Evolutionary conservation across 1,284 basidiomycete genomes (phyloP).

Genomic region (Ceratobasidium sp.): DNA sequence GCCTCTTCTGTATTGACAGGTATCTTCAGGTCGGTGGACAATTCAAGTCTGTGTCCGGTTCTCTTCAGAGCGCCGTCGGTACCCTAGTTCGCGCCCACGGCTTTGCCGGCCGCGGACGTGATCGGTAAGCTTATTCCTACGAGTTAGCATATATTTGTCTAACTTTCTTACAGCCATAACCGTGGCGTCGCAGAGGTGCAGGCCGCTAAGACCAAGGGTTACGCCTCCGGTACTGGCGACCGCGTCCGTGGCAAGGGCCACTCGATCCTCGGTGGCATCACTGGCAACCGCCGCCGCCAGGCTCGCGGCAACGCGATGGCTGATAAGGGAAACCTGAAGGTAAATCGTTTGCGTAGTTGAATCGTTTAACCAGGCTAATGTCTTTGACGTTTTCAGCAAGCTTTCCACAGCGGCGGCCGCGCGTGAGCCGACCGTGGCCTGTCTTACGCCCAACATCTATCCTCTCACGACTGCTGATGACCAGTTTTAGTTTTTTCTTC

Average conservation of each 20-base stretch:
- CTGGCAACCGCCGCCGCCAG: constrained; percentile 46
- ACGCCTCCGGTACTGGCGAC: constrained; percentile 41
- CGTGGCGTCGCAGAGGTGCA: constrained; percentile 37
- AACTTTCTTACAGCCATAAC: constrained; percentile 33
- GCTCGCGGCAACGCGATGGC: constrained; percentile 46
- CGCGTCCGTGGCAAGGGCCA: constrained; percentile 47
- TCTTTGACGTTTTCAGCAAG: constrained; percentile 20
- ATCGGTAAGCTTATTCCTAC: constrained; percentile 1
- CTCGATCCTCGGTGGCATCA: constrained; percentile 45
- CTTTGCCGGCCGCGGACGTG: constrained; percentile 40
- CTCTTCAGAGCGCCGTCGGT: constrained; percentile 42
- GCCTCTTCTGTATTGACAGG: background rate
- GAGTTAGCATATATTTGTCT: background rate
- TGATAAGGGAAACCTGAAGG: constrained; percentile 43
- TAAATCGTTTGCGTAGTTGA: background rate
- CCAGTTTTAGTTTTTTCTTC: background rate
- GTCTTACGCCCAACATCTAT: background rate
- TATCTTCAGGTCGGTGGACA: constrained; percentile 38
- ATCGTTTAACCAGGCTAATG: background rate
- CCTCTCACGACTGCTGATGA: background rate
- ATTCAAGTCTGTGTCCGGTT: constrained; percentile 41
- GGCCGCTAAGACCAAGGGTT: constrained; percentile 36
- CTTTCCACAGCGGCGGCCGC: constrained; percentile 40
- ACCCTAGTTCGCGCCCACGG: constrained; percentile 44
- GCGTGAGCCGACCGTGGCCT: constrained; percentile 3